Base-by-base conservation (phyloP, 768 basidiomycete species). In the Vishniacozyma victoriae region DNA sequence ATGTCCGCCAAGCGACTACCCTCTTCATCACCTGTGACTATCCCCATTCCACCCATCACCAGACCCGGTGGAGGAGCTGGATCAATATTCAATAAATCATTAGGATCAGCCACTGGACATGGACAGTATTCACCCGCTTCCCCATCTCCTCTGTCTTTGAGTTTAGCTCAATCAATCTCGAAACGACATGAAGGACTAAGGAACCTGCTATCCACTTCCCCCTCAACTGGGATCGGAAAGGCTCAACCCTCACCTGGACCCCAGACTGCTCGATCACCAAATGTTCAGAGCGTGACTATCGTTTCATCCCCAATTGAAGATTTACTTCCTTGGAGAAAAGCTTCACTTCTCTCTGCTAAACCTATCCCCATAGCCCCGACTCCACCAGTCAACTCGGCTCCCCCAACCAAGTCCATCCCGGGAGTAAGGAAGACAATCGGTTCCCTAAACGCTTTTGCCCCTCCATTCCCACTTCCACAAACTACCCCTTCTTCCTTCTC, bases 381-480 rank as follows among this genome's bases (percentile, higher is more conserved):
- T 33, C 9, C 9, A 33, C 9, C 29, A 33, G n/a, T n/a, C 9
- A 33, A 33, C 35, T 31, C 35, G 7, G 23, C 31, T 37, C 23
- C 18, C 20, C 15, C 20, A 44, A 19, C 23, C 16, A 44, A 16
- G 20, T 52, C 50, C 7, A 18, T 20, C 27, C 24, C 15, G 33
- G 11, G 35, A n/a, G 9, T n/a, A 33, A 33, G 11, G 42, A 23
- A 23, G 29, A 25, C 5, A 45, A 45, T 4, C 46, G 40, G n/a
- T 20, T 45, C 0, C n/a, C 43, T 56, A 3, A 60, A 58, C 29
- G 55, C 62, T 9, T 64, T 51, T 33, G 62, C 62, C 6, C 47
- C 59, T 0, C 62, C 62, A 2, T 64, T 54, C 29, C 62, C 55
- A 19, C 37, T 58, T 0, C 50, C 55, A 19, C 36, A 47, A 3